Evolutionary conservation across 768 basidiomycete species (phyloP).

Genomic region (Lactifluus hygrophoroides): DNA sequence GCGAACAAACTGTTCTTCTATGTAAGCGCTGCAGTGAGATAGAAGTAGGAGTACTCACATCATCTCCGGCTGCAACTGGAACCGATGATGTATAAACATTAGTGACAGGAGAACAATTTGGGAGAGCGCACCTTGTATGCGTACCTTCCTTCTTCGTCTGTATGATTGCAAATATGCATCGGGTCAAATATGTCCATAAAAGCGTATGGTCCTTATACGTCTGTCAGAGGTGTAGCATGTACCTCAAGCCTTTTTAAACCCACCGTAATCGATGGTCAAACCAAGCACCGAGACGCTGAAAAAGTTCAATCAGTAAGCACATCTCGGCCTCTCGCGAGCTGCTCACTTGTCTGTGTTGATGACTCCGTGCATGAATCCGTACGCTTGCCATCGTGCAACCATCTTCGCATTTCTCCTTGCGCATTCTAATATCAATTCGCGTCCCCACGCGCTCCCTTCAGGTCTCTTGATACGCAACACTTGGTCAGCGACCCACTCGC

Average conservation of each 20-base stretch:
- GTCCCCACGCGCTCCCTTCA: slow-evolving; percentile 47
- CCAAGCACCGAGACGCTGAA: slow-evolving; percentile 63
- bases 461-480: slow-evolving; percentile 43
- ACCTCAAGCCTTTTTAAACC: slow-evolving; percentile 6
- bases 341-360: slow-evolving; percentile 95
- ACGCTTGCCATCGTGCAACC: slow-evolving; percentile 94
- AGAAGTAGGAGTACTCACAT: slow-evolving; percentile 40
- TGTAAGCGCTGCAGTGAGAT: slow-evolving; percentile 4
- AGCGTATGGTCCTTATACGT: slow-evolving; percentile 65
- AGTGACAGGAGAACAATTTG: slow-evolving; percentile 4
- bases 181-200: slow-evolving; percentile 93
- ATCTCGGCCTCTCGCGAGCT: background rate
- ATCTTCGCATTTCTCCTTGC: slow-evolving; percentile 82
- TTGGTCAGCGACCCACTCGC: slow-evolving; percentile 60
- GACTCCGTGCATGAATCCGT: slow-evolving; percentile 93
- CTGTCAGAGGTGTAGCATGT: slow-evolving; percentile 1
- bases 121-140: slow-evolving; percentile 46
- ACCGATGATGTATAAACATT: background rate
- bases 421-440: slow-evolving; percentile 64
- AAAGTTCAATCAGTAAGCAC: slow-evolving; percentile 10
- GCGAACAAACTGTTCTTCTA: slow-evolving; percentile 53
- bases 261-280: slow-evolving; percentile 70
- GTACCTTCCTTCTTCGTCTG: slow-evolving; percentile 70
- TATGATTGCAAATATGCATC: slow-evolving; percentile 86
- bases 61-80: slow-evolving; percentile 66